Conservation (phyloP, 805 yeast species). For the Cyberlindnera americana region DNA sequence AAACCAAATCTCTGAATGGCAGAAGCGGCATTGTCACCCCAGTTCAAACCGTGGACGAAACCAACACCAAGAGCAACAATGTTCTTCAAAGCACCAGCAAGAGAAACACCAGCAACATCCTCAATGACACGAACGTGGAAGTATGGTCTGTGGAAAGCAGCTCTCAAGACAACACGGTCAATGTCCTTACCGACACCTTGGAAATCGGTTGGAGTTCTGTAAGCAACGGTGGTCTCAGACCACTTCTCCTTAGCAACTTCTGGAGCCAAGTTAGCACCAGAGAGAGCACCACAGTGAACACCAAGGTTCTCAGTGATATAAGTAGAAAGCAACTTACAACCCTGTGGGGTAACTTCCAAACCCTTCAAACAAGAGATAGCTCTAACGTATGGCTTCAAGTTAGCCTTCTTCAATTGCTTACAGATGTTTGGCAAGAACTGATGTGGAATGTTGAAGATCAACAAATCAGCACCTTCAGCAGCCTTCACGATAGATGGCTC, state of each 20-base stretch:
- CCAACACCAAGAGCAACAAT: constrained; percentile 96
- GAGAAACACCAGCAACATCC: constrained; percentile 94
- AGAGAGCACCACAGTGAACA: constrained; percentile 90
- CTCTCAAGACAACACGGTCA: constrained; percentile 68
- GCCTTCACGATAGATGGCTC: constrained; percentile 79
- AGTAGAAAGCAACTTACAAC: constrained; percentile 79
- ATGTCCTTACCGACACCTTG: constrained; percentile 45
- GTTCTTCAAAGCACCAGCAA: constrained; percentile 96
- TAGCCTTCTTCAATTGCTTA: constrained; percentile 64
- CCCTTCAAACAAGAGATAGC: constrained; percentile 97
- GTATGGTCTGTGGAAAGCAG: constrained; percentile 93
- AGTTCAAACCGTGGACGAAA: constrained; percentile 93
- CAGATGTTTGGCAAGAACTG: constrained; percentile 84
- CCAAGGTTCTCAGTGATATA: constrained; percentile 78
- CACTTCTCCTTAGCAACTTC: constrained; percentile 94
- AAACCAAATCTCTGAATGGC: constrained; percentile 97
- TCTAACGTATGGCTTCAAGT: constrained; percentile 64
- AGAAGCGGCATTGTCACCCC: constrained; percentile 99
- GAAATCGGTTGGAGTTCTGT: constrained; percentile 63
- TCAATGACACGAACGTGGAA: constrained; percentile 92
- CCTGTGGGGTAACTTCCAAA: constrained; percentile 72
- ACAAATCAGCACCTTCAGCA: constrained; percentile 75
- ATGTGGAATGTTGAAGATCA: constrained; percentile 95
- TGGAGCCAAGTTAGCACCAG: constrained; percentile 96
- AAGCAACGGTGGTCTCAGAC: constrained; percentile 98